Conservation (phyloP, 2,329 filamentous ascomycete species). For the Alternaria solani region DNA sequence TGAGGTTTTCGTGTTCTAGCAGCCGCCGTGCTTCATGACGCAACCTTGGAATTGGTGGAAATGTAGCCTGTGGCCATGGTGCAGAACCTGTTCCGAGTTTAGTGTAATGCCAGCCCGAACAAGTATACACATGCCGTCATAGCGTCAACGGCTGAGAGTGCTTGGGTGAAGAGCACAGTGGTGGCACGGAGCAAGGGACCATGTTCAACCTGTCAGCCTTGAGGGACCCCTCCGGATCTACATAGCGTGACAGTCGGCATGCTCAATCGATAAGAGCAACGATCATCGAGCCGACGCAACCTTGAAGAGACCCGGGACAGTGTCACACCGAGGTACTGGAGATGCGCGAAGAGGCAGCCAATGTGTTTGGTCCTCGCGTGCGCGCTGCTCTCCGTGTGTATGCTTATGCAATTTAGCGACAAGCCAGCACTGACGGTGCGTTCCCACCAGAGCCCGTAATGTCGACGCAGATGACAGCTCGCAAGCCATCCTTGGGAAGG, state of each 20-base stretch:
- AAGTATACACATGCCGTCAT: constrained; percentile 42
- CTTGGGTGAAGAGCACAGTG: constrained; percentile 32
- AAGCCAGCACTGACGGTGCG: constrained; percentile 27
- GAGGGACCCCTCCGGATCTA: constrained; percentile 45
- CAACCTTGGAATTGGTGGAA: constrained; percentile 43
- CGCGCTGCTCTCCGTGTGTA: constrained; percentile 28
- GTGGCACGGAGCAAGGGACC: constrained; percentile 41
- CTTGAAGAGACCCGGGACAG: constrained; percentile 23
- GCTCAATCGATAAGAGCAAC: constrained; percentile 51
- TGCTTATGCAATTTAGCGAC: constrained; percentile 21
- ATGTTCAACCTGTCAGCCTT: constrained; percentile 47
- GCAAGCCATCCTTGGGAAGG: constrained; percentile 25
- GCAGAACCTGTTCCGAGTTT: constrained; percentile 30
- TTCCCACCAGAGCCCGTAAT: constrained; percentile 28
- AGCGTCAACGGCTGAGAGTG: constrained; percentile 28
- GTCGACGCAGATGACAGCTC: constrained; percentile 24
- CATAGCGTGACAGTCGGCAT: constrained; percentile 42
- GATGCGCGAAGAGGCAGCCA: constrained; percentile 22
- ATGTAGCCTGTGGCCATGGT: constrained; percentile 22
- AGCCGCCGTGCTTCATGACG: constrained; percentile 47
- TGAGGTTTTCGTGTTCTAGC: constrained; percentile 44
- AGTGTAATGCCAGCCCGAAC: constrained; percentile 40
- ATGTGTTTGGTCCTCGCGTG: constrained; percentile 27
- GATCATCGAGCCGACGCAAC: constrained; percentile 36
- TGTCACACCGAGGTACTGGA: constrained; percentile 34